Evolutionary conservation across 2,329 filamentous ascomycete species (phyloP).

Genomic region (Diaporthe citri): DNA sequence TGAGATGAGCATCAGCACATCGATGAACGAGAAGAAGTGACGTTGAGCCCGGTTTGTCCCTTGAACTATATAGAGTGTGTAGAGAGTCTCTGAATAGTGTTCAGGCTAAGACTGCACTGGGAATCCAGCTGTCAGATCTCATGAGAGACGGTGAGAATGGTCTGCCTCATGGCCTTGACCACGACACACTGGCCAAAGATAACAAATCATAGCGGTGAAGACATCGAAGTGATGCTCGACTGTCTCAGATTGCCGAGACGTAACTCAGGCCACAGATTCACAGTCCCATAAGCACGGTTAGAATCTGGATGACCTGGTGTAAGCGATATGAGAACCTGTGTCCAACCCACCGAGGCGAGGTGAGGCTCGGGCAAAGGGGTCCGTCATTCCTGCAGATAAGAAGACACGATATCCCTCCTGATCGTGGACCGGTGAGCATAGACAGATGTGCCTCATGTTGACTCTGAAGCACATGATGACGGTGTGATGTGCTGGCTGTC

Average conservation of each 20-base stretch:
- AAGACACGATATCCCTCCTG: neutral
- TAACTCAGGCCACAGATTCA: constrained; percentile 28
- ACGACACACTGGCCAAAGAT: neutral
- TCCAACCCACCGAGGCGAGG: neutral
- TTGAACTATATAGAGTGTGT: constrained; percentile 2
- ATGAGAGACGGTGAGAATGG: neutral
- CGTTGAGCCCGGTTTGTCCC: no score
- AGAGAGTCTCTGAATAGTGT: no score
- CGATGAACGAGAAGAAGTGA: neutral
- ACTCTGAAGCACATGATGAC: constrained; percentile 18
- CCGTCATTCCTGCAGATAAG: neutral
- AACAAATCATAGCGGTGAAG: constrained; percentile 10
- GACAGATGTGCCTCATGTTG: neutral
- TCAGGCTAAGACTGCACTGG: neutral
- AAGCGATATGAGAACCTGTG: constrained; percentile 35
- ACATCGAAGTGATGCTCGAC: neutral
- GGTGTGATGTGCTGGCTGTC: constrained; percentile 2
- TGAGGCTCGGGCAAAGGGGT: neutral
- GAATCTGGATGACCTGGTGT: constrained; percentile 6
- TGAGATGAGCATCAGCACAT: neutral
- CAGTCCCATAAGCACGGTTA: neutral
- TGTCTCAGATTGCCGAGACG: constrained; percentile 41
- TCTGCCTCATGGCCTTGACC: neutral
- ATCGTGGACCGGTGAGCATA: neutral
- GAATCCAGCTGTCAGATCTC: neutral